These are phyloP conservation scores for Pilasporangium apinafurcum DNA, from an alignment of 352 stramenopile species.

Conservation along the genomic window DNA sequence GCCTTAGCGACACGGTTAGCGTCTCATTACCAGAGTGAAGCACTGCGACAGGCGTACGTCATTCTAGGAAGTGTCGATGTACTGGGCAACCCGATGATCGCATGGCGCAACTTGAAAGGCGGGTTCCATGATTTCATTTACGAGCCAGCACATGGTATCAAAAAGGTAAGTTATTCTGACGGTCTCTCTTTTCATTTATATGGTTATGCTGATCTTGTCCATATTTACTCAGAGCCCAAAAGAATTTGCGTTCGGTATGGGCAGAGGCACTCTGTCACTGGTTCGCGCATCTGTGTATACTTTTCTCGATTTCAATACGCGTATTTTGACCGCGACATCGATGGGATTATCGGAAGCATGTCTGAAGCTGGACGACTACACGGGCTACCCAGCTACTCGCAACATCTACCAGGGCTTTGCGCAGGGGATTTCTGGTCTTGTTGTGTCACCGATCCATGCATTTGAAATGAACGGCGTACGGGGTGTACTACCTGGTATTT, in stretches of 20 bases:
- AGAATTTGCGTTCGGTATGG: slow-evolving; percentile 74
- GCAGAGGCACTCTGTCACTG: slow-evolving; percentile 76
- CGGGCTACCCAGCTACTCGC: slow-evolving; percentile 72
- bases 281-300: slow-evolving; percentile 82
- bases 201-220: neutral
- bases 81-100: slow-evolving; percentile 84
- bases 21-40: slow-evolving; percentile 86
- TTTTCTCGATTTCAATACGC: slow-evolving; percentile 81
- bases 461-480: slow-evolving; percentile 73
- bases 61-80: slow-evolving; percentile 86
- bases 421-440: slow-evolving; percentile 77
- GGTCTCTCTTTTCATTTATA: neutral
- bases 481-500: slow-evolving; percentile 69
- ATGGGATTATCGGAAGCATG: slow-evolving; percentile 81
- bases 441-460: slow-evolving; percentile 79
- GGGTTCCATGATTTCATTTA: slow-evolving; percentile 83
- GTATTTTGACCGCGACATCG: slow-evolving; percentile 77
- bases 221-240: slow-evolving; percentile 57
- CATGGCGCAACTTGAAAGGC: slow-evolving; percentile 77
- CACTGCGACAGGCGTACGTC: slow-evolving; percentile 83
- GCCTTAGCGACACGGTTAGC: slow-evolving; percentile 52
- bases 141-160: slow-evolving; percentile 73
- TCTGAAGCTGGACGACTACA: slow-evolving; percentile 85
- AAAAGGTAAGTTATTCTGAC: slow-evolving; percentile 20
- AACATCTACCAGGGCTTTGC: slow-evolving; percentile 87